Percentiles rank a stretch among this genome's conserved stretches.
Conservation (phyloP, 192 early-diverging fungal species). For the Linnemannia hyalina region DNA sequence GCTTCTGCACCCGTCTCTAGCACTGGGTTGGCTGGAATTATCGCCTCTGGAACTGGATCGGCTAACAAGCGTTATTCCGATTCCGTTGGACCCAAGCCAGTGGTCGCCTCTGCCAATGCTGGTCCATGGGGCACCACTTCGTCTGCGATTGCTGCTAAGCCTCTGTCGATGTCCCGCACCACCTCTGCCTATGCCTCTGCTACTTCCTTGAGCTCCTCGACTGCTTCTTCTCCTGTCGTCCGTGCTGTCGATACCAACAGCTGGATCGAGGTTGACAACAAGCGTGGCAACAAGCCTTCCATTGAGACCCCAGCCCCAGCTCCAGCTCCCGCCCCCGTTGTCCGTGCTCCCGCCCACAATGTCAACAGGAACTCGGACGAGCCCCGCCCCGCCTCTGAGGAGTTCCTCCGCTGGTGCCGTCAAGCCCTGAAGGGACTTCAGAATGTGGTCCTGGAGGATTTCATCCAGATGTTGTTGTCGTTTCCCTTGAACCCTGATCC, state of each 20-base stretch:
- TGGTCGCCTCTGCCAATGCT: not conserved
- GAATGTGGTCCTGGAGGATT: slow-evolving; percentile 71
- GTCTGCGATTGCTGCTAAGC: slow-evolving; percentile 6
- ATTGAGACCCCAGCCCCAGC: not conserved
- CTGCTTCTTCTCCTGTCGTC: not conserved
- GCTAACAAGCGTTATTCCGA: slow-evolving; percentile 55
- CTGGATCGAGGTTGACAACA: slow-evolving; percentile 27
- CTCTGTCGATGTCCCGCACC: slow-evolving; percentile 9
- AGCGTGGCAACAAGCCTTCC: slow-evolving; percentile 19
- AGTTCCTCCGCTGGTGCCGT: slow-evolving; percentile 80
- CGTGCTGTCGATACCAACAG: slow-evolving; percentile 8
- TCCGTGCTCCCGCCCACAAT: not conserved
- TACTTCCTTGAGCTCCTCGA: not conserved
- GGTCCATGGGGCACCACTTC: slow-evolving; percentile 20
- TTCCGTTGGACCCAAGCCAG: slow-evolving; percentile 30
- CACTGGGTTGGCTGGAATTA: slow-evolving; percentile 16
- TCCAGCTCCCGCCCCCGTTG: slow-evolving; percentile 1
- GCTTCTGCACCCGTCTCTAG: not conserved
- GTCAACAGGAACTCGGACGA: slow-evolving; percentile 20
- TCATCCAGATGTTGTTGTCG: slow-evolving; percentile 79
- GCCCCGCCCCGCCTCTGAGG: slow-evolving; percentile 63
- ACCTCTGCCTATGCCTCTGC: slow-evolving; percentile 7
- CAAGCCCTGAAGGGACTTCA: slow-evolving; percentile 67
- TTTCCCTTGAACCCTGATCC: slow-evolving; percentile 74
- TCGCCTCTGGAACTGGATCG: slow-evolving; percentile 14